A percentile compares a stretch with the other conserved stretches of the same genome.
Conservation (phyloP, 177 flowering plant species). For the Vitis hybrid region DNA sequence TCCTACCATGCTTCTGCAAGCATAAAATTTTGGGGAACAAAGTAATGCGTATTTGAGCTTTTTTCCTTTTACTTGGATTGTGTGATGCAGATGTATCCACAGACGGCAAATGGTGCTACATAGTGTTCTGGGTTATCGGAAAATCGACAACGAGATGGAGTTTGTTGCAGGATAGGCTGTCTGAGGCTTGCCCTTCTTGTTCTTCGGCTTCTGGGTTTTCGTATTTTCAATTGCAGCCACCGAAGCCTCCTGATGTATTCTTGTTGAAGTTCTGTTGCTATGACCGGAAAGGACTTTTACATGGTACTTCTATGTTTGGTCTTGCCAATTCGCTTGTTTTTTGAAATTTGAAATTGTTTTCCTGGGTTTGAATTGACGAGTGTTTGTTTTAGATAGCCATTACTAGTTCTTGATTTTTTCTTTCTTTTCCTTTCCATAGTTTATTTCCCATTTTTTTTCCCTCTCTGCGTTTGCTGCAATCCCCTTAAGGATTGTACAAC, state of each 20-base stretch:
- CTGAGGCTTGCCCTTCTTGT: conserved; percentile 50
- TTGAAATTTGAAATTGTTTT: background rate
- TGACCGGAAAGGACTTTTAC: conserved; percentile 57
- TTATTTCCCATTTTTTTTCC: background rate
- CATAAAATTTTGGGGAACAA: background rate
- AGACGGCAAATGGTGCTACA: conserved; percentile 71
- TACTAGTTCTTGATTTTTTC: background rate
- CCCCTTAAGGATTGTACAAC: too few relatives aligned
- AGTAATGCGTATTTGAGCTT: conserved; percentile 1
- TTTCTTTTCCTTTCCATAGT: background rate
- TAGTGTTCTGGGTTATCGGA: conserved; percentile 56
- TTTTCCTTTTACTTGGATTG: background rate
- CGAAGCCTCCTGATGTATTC: conserved; percentile 45
- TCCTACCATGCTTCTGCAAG: background rate
- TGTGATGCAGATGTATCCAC: conserved; percentile 50
- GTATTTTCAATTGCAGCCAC: conserved; percentile 29
- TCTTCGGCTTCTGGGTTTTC: conserved; percentile 42
- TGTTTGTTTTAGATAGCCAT: background rate
- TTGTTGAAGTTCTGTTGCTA: conserved; percentile 46
- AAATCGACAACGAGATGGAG: conserved; percentile 44
- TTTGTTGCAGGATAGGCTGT: conserved; percentile 48
- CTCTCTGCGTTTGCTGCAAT: too few relatives aligned
- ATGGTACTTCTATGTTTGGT: conserved; percentile 29
- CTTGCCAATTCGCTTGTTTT: background rate
- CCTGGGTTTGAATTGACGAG: background rate